phyloP scores from a whole-genome alignment of 345 rosid genomes.

The Eucalyptus curtisii region DNA sequence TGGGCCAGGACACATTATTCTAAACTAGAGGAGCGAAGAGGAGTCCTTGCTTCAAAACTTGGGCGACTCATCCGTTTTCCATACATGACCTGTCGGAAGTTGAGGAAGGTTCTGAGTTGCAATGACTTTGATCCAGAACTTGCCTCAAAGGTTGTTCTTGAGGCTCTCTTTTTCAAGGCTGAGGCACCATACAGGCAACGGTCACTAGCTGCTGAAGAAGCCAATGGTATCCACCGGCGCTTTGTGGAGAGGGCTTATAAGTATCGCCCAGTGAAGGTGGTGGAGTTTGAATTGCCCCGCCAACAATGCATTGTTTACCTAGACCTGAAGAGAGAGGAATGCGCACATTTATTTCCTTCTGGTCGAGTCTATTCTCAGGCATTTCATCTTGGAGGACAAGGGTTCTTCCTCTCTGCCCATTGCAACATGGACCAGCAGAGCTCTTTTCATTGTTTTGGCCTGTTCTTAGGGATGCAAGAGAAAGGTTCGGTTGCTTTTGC shows the following conservation, averaged over 20 bases:
- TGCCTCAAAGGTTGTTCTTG: constrained; percentile 50
- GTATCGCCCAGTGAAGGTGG: constrained; percentile 59
- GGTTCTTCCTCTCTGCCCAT: constrained; percentile 53
- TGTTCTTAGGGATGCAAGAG: constrained; percentile 64
- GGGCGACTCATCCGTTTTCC: constrained; percentile 65
- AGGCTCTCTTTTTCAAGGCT: constrained; percentile 74
- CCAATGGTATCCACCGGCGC: constrained; percentile 11
- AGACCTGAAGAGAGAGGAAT: constrained; percentile 65
- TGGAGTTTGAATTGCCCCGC: constrained; percentile 60
- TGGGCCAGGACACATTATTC: constrained; percentile 69
- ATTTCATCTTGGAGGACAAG: constrained; percentile 67
- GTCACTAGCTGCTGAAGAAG: constrained; percentile 29
- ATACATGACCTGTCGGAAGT: constrained; percentile 57
- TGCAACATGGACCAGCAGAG: constrained; percentile 57
- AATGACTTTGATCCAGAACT: constrained; percentile 47
- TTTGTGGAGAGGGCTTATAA: constrained; percentile 69
- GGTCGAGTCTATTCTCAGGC: constrained; percentile 53
- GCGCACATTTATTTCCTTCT: constrained; percentile 36
- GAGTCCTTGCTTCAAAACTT: constrained; percentile 38
- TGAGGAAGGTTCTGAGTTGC: constrained; percentile 60
- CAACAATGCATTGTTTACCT: constrained; percentile 71
- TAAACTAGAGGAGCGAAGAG: constrained; percentile 51
- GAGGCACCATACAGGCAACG: constrained; percentile 44
- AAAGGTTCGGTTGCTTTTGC: constrained; percentile 41
- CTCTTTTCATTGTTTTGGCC: constrained; percentile 56